Percentiles rank a stretch among this genome's conserved stretches.
These are phyloP conservation scores for Trichoderma koningiopsis DNA, from an alignment of 2,329 filamentous ascomycete genomes.

Conservation along the genomic window DNA sequence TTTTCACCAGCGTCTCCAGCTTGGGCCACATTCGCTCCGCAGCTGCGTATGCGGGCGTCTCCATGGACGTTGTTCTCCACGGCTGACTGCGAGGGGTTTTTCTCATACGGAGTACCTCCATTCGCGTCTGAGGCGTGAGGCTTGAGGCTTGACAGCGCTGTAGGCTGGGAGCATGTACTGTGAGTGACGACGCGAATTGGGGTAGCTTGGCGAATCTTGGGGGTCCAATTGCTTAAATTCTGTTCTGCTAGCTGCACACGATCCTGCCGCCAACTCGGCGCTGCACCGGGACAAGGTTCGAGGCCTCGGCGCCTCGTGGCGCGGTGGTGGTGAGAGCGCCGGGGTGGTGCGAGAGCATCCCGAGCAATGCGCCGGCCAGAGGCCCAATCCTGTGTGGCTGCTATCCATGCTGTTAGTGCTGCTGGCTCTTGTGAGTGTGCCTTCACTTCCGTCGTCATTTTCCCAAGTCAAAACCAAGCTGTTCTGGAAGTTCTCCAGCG, in stretches of 20 bases:
- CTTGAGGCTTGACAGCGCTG: not conserved
- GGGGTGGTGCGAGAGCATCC: not conserved
- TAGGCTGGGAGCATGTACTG: constrained; percentile 17
- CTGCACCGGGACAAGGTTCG: constrained; percentile 22
- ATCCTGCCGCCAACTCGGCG: constrained; percentile 18
- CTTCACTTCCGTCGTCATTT: not conserved
- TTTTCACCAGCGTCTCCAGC: constrained; percentile 22
- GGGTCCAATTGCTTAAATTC: constrained; percentile 17
- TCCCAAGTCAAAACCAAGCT: not conserved
- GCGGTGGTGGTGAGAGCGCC: constrained; percentile 12
- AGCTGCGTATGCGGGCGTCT: constrained; percentile 14
- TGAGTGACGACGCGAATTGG: constrained; percentile 12
- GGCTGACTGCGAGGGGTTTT: not conserved
- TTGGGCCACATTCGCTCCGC: constrained; percentile 24
- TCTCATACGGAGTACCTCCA: not conserved
- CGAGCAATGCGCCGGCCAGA: not conserved
- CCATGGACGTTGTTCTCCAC: constrained; percentile 19
- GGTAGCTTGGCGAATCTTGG: not conserved
- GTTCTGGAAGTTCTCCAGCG: constrained; percentile 11
- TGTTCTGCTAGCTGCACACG: constrained; percentile 1
- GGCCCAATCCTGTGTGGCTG: constrained; percentile 15
- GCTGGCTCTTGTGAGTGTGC: constrained; percentile 18
- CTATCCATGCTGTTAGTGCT: constrained; percentile 16
- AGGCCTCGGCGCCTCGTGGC: constrained; percentile 25
- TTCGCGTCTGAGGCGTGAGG: not conserved